These are phyloP conservation scores for Phytophthora crassamura DNA, from an alignment of 352 stramenopile genomes.

Conservation along the genomic window DNA sequence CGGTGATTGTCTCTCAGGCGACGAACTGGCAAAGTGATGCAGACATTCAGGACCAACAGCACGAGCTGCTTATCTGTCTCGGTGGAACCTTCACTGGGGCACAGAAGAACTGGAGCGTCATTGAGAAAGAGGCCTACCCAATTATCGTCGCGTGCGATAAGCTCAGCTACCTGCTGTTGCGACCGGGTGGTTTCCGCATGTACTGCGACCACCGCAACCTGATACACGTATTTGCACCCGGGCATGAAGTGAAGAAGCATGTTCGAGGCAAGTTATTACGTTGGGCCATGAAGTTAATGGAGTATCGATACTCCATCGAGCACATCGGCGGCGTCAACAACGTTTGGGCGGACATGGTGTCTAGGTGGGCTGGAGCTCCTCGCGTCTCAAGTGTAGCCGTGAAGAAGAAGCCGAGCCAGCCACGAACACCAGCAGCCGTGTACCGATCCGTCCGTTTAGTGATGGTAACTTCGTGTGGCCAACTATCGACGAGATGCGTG, in stretches of 20 bases:
- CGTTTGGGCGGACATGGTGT: constrained; percentile 24
- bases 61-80: constrained; percentile 14
- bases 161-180: too few species aligned
- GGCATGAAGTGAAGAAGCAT: constrained; percentile 18
- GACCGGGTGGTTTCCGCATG: too few species aligned
- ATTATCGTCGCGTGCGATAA: too few species aligned
- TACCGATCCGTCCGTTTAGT: constrained; percentile 19
- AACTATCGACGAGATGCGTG: constrained; percentile 3
- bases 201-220: neutral
- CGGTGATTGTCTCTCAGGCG: constrained; percentile 2
- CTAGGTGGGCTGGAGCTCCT: neutral
- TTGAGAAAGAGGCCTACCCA: neutral
- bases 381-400: neutral
- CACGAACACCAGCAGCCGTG: neutral
- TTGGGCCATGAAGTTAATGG: constrained; percentile 12
- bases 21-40: constrained; percentile 3
- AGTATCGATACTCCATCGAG: constrained; percentile 18
- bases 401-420: neutral
- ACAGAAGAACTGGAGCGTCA: constrained; percentile 23
- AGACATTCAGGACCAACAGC: constrained; percentile 14
- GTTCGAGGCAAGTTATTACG: constrained; percentile 10
- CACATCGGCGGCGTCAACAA: constrained; percentile 17
- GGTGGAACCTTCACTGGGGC: constrained; percentile 11
- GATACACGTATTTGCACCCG: neutral
- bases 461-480: constrained; percentile 22